Evolutionary conservation across 257 asterid species (phyloP).

Genomic region (Gentiana straminea): DNA sequence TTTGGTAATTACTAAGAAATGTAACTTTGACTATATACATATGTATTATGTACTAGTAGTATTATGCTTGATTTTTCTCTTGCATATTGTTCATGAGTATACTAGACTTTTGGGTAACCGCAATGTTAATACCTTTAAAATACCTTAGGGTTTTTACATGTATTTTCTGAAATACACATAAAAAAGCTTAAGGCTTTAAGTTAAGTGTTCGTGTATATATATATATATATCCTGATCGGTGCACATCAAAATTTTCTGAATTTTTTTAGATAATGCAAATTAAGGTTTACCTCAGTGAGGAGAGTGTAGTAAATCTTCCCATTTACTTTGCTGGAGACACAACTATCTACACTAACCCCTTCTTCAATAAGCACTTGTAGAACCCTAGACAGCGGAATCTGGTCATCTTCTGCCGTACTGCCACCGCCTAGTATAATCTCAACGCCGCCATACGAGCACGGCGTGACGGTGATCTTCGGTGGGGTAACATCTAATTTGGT

Average conservation of each 20-base stretch:
- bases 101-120: too few relatives aligned
- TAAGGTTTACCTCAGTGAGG: slow-evolving; percentile 27
- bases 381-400: slow-evolving; percentile 30
- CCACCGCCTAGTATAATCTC: slow-evolving; percentile 29
- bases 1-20: too few relatives aligned
- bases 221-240: background rate
- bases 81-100: too few relatives aligned
- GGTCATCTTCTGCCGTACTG: slow-evolving; percentile 11
- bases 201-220: background rate
- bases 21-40: too few relatives aligned
- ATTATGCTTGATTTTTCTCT: too few relatives aligned
- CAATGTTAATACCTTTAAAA: too few relatives aligned
- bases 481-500: slow-evolving; percentile 4
- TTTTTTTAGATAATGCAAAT: too few relatives aligned
- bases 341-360: slow-evolving; percentile 29
- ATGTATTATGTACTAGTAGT: too few relatives aligned
- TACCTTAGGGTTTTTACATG: too few relatives aligned
- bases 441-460: slow-evolving; percentile 29
- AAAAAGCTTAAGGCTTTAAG: too few relatives aligned
- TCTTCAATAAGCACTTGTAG: slow-evolving; percentile 21
- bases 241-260: too few relatives aligned
- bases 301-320: slow-evolving; percentile 24
- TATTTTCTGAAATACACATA: too few relatives aligned
- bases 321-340: slow-evolving; percentile 22
- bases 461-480: slow-evolving; percentile 19